Base-by-base conservation (phyloP, 192 early-diverging fungal species). In the Coemansia sp. region DNA sequence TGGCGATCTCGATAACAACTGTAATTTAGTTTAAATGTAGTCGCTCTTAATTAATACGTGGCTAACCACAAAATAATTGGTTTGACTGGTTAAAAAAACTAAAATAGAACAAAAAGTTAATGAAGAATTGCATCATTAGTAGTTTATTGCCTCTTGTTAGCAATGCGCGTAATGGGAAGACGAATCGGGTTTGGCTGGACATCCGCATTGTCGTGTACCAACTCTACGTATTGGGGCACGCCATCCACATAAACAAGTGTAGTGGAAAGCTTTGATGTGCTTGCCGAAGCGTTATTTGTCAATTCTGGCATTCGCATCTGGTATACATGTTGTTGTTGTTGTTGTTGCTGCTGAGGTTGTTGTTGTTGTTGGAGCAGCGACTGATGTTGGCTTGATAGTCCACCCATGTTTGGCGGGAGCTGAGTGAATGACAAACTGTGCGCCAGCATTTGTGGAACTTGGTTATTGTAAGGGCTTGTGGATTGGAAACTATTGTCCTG, bases 161-260 rank as follows among this genome's bases (percentile, higher is more conserved):
- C 26, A 4, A 75, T 48, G 11, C 64, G 57, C 3, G 78, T 64
- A 16, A 80, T 80, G 14, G 78, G 78, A 43, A 80, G 65, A 20
- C 71, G 57, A 59, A 80, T 80, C 15, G 78, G 78, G 34, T 75
- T 80, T 7, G 67, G 78, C 12, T 72, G 57, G 34, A 72, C 35
- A 18, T 53, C 52, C 2, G 36, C 20, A 26, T 75, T 75, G 36
- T 80, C 67, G 30, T 80, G 72, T 8, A 45, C 45, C 38, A 80
- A 49, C 39, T 80, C 77, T 21, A 80, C 62, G 45, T 75, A 73
- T 18, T 72, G 69, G 9, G 77, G 68, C 7, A 68, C 51, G 3
- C 69, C 69, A 60, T 80, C 73, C 18, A 80, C 63, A n/a, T 67
- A 62, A 5, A 80, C 36, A 20, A 80, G 46, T n/a, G 64, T 74